Base-by-base conservation (phyloP, 106 monocot species). In the Dioscorea alata region DNA sequence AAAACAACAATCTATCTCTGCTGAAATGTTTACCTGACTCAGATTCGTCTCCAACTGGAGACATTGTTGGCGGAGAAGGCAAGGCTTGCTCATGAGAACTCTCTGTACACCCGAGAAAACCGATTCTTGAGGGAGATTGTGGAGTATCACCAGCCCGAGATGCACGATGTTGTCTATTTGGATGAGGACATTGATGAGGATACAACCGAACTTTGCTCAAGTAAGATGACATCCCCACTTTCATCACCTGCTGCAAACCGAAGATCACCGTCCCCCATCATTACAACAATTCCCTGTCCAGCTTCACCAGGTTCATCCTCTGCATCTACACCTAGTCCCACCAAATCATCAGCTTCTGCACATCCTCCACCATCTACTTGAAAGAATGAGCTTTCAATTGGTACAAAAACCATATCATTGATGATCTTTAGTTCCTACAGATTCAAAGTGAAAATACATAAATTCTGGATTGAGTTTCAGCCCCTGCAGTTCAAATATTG, bases 61-160 rank as follows among this genome's bases (percentile, higher is more conserved):
- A 94, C 94, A 49, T 74, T 94, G 48, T 61, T 94, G 50, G 88
- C 79, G 4, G 94, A 94, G 78, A 94, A 94, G 76, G 79, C 82
- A 15, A 74, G 90, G 54, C 48, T 94, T 13, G 90, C 88, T 12
- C 81, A 88, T 28, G 90, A 94, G 67, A 94, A 94, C 59, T 75
- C 88, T 0, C 50, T 82, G 5, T 85, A 94, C 24, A 79, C 90
- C 24, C 77, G 94, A 19, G 94, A 94, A 65, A 94, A 90, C 63
- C 80, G 88, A 14, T 90, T 94, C 81, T 78, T 94, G 50, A 78
- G 90, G 62, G 94, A 94, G 74, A 88, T 94, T 59, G 88, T 94
- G 25, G 94, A 94, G 50, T 90, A 84, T 62, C 94, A 94, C 68
- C 94, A 90, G 71, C 79, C 88, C 14, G 88, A 84, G 1, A 86